These are phyloP conservation scores for Komagataella pastoris DNA, from an alignment of 805 yeast genomes.

Conservation along the genomic window DNA sequence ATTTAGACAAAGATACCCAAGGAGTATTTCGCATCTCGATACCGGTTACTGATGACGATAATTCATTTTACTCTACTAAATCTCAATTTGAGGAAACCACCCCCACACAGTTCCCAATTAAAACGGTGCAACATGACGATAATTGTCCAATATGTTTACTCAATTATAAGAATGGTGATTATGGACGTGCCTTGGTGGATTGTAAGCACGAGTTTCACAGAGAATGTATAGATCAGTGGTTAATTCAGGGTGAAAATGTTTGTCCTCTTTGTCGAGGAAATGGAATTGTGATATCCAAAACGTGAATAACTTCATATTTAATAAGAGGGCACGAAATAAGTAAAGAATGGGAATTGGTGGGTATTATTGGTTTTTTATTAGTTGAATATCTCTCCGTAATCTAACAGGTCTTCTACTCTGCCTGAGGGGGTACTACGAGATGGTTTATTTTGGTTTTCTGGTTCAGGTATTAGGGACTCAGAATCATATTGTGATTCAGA, in stretches of 20 bases:
- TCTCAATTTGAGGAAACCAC: neutral
- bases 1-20: neutral
- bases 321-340: neutral
- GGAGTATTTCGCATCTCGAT: neutral
- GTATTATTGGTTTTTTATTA: neutral
- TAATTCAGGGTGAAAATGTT: slow-evolving; percentile 34
- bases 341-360: neutral
- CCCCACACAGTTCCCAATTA: neutral
- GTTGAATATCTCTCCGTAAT: neutral
- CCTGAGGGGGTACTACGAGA: neutral
- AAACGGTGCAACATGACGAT: slow-evolving; percentile 13
- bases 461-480: neutral
- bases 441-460: neutral
- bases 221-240: slow-evolving; percentile 47
- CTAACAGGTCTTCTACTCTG: neutral
- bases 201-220: slow-evolving; percentile 43
- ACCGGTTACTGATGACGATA: neutral
- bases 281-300: slow-evolving; percentile 14
- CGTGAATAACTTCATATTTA: neutral
- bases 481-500: neutral
- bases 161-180: slow-evolving; percentile 32
- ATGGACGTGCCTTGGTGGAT: slow-evolving; percentile 25
- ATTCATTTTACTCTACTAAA: neutral
- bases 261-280: slow-evolving; percentile 45
- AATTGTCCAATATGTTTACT: slow-evolving; percentile 39